Evolutionary conservation across 257 asterid species (phyloP).

Genomic region (Asclepias syriaca): DNA sequence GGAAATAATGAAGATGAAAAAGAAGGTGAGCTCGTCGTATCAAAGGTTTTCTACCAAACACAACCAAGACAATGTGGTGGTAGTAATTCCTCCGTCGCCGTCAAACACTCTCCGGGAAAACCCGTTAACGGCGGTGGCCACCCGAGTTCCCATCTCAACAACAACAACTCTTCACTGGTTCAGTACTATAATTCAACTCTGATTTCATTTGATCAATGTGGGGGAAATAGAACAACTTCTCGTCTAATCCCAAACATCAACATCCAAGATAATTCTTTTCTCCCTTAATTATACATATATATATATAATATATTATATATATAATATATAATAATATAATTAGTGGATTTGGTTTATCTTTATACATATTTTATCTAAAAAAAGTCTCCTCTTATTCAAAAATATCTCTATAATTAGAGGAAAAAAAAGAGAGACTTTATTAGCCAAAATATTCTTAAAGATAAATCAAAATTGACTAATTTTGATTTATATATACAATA

Average conservation of each 20-base stretch:
- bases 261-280: conserved; percentile 17
- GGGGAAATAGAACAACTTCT: conserved; percentile 20
- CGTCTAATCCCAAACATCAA: conserved; percentile 17
- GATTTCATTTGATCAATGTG: conserved; percentile 35
- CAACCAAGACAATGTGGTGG: conserved; percentile 42
- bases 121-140: conserved; percentile 9
- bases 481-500: too few relatives aligned
- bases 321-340: too few relatives aligned
- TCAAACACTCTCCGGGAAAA: conserved; percentile 20
- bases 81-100: conserved; percentile 4
- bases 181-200: conserved; percentile 30
- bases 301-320: too few relatives aligned
- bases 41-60: conserved; percentile 44
- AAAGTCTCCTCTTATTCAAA: too few relatives aligned
- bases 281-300: conserved; percentile 8
- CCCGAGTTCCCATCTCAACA: conserved; percentile 9
- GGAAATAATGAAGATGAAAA: conserved; percentile 46
- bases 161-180: conserved; percentile 7
- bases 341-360: too few relatives aligned
- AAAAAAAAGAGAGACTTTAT: too few relatives aligned
- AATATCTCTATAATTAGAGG: too few relatives aligned
- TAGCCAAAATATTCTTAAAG: too few relatives aligned
- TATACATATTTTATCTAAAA: too few relatives aligned
- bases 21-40: conserved; percentile 43
- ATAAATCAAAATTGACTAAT: too few relatives aligned